Conservation (phyloP, 345 rosid genomes). For the Euphorbia pulcherrima region DNA sequence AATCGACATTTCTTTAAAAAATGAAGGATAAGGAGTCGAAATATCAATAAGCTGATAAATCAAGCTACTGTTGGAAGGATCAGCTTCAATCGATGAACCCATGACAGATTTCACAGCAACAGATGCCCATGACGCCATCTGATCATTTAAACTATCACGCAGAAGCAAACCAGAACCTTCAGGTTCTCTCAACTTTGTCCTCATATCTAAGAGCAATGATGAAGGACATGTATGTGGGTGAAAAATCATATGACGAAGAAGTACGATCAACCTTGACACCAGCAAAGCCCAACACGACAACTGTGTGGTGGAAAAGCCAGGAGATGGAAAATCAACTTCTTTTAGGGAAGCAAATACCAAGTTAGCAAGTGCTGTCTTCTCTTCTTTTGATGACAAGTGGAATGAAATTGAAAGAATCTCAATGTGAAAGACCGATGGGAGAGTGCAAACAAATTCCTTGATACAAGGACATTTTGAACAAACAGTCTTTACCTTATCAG, state of each 20-base stretch:
- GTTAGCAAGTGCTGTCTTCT: constrained; percentile 58
- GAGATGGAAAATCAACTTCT: constrained; percentile 42
- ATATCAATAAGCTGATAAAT: constrained; percentile 66
- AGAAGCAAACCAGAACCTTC: constrained; percentile 40
- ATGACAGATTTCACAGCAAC: constrained; percentile 46
- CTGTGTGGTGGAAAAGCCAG: constrained; percentile 35
- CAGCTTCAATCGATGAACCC: constrained; percentile 57
- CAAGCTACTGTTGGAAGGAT: constrained; percentile 44
- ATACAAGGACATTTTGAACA: constrained; percentile 46
- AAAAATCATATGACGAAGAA: constrained; percentile 77
- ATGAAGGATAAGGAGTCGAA: constrained; percentile 53
- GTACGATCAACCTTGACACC: constrained; percentile 76
- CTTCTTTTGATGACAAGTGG: constrained; percentile 73
- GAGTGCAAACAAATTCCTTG: constrained; percentile 60
- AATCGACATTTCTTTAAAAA: constrained; percentile 43
- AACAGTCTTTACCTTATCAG: constrained; percentile 47
- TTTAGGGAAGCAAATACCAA: constrained; percentile 47
- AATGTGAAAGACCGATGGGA: constrained; percentile 81
- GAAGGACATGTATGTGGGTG: constrained; percentile 67
- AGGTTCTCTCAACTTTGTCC: constrained; percentile 74
- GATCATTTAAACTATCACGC: constrained; percentile 40
- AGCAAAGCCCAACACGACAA: constrained; percentile 83
- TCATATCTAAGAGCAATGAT: constrained; percentile 57
- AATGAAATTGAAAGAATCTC: constrained; percentile 91
- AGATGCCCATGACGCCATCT: constrained; percentile 66